Conservation (phyloP, 208 protist genomes). For the Angomonas ambiguus region DNA sequence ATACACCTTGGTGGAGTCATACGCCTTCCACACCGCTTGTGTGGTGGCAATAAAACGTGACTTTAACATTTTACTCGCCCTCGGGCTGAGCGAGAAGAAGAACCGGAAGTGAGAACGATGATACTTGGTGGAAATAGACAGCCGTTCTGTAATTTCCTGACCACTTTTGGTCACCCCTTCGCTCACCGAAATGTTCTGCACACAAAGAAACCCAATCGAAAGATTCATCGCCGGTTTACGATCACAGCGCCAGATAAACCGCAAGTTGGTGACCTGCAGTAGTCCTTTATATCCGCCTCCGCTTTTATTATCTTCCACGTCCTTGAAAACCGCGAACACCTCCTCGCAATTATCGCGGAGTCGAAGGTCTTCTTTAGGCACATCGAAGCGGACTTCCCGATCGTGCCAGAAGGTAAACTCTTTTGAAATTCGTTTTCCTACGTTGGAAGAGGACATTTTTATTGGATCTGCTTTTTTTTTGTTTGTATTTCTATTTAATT, state of each 20-base stretch:
- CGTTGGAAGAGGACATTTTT: no score
- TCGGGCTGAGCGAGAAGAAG: constrained; percentile 77
- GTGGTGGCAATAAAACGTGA: constrained; percentile 22
- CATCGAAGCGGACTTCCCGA: constrained; percentile 94
- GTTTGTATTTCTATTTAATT: no score
- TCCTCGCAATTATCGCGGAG: constrained; percentile 74
- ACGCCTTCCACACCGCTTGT: constrained; percentile 79
- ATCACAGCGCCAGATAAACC: constrained; percentile 89
- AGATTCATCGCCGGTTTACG: constrained; percentile 68
- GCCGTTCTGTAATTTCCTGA: constrained; percentile 9
- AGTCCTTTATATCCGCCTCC: constrained; percentile 90
- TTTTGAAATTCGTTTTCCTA: constrained; percentile 32
- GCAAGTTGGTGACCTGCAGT: constrained; percentile 94
- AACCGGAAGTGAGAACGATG: constrained; percentile 90
- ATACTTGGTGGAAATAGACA: constrained; percentile 89
- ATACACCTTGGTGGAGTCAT: constrained; percentile 91
- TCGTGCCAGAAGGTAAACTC: constrained; percentile 91
- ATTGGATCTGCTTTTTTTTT: no score
- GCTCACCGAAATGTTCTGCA: constrained; percentile 86
- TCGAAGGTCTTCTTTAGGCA: constrained; percentile 29
- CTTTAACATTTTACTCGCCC: not conserved
- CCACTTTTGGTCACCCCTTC: constrained; percentile 66
- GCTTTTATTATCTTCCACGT: constrained; percentile 95
- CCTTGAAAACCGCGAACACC: constrained; percentile 66
- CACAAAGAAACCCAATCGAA: constrained; percentile 90